phyloP scores from a whole-genome alignment of 2,329 filamentous ascomycete species.

The Sclerotinia glacialis region DNA sequence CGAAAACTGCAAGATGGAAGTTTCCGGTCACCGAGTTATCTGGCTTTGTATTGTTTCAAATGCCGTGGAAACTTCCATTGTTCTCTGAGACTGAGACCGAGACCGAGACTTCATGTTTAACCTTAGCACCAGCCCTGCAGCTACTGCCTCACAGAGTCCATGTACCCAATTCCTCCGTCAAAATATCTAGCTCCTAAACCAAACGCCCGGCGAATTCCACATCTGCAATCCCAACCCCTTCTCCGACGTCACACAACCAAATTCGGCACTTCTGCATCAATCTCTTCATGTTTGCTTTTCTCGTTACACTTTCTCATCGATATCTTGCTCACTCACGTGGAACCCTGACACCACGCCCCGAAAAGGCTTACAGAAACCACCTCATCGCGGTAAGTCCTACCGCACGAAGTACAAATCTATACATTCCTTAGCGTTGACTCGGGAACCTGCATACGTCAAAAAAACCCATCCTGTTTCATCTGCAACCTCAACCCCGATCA shows the following conservation, averaged over 20 bases:
- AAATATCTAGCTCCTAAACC: neutral
- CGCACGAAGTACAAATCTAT: neutral
- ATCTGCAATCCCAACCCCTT: neutral
- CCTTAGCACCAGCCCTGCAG: conserved; percentile 2
- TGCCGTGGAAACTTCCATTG: conserved; percentile 16
- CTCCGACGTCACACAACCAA: neutral
- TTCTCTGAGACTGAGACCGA: neutral
- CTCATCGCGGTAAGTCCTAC: conserved; percentile 4
- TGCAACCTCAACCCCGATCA: conserved; percentile 18
- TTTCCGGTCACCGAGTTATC: conserved; percentile 1
- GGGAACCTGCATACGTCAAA: conserved; percentile 24
- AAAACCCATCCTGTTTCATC: conserved; percentile 14
- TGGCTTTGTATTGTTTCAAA: conserved; percentile 13
- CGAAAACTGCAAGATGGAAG: conserved; percentile 20
- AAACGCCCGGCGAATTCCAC: neutral
- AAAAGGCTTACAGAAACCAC: conserved; percentile 1
- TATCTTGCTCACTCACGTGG: conserved; percentile 14
- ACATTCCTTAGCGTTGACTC: conserved; percentile 17
- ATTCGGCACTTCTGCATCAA: conserved; percentile 1
- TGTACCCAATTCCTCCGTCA: neutral
- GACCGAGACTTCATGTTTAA: neutral
- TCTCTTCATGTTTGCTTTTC: conserved; percentile 12
- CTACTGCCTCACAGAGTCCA: neutral
- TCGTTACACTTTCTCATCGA: conserved; percentile 12
- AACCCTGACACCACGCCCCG: conserved; percentile 2